Evolutionary conservation across 768 basidiomycete genomes (phyloP).

Genomic region (Phlebiopsis gigantea): DNA sequence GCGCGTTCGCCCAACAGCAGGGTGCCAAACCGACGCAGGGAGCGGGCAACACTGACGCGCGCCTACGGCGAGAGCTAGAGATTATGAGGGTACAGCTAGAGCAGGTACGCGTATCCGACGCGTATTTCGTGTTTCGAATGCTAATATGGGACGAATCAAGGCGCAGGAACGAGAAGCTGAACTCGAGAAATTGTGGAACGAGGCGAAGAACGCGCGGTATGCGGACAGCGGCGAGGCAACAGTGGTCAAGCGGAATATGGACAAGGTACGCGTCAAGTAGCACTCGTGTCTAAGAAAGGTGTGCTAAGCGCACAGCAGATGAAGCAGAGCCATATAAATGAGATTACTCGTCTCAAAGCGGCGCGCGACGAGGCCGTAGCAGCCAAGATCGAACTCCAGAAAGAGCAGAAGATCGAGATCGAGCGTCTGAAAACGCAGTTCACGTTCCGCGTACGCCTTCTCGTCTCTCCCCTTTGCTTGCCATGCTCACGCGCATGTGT

Average conservation of each 20-base stretch:
- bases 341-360: conserved; percentile 49
- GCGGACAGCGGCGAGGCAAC: conserved; percentile 69
- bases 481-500: background rate
- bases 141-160: conserved; percentile 26
- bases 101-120: conserved; percentile 33
- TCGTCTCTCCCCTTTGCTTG: background rate
- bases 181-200: conserved; percentile 39
- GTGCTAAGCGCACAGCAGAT: conserved; percentile 31
- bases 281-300: background rate
- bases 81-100: conserved; percentile 33
- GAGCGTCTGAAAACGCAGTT: conserved; percentile 67
- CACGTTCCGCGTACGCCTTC: conserved; percentile 54
- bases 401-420: conserved; percentile 60
- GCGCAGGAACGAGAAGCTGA: conserved; percentile 44
- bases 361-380: conserved; percentile 60
- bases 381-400: conserved; percentile 49
- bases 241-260: conserved; percentile 58
- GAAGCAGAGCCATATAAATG: conserved; percentile 51
- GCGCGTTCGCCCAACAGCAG: background rate
- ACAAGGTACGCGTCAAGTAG: conserved; percentile 43
- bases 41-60: background rate
- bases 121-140: conserved; percentile 3
- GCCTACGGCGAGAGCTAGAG: conserved; percentile 11
- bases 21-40: background rate
- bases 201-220: conserved; percentile 45